phyloP scores from a whole-genome alignment of 2,329 filamentous ascomycete genomes.

The Monosporascus sp. region DNA sequence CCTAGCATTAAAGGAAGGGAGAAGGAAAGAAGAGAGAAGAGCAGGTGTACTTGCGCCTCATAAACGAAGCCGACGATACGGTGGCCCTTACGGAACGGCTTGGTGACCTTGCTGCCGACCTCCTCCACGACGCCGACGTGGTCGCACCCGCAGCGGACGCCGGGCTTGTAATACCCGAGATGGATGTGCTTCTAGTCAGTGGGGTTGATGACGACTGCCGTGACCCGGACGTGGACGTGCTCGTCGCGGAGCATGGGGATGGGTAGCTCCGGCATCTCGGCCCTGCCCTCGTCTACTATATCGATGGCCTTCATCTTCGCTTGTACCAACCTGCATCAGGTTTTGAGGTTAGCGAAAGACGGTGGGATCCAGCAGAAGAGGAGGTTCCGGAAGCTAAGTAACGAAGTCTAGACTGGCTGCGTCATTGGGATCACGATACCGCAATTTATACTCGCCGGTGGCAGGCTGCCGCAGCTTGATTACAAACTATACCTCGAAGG shows the following conservation, averaged over 20 bases:
- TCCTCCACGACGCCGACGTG: slow-evolving; percentile 42
- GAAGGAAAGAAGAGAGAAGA: neutral
- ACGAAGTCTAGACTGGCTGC: no score
- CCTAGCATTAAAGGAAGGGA: slow-evolving; percentile 1
- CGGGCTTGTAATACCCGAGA: slow-evolving; percentile 3
- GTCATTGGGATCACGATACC: no score
- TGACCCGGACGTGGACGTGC: slow-evolving; percentile 26
- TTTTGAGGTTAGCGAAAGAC: no score
- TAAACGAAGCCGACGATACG: slow-evolving; percentile 37
- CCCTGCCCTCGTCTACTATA: slow-evolving; percentile 11
- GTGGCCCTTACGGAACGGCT: slow-evolving; percentile 41
- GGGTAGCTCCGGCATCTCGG: slow-evolving; percentile 17
- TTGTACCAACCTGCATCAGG: no score
- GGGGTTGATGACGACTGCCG: slow-evolving; percentile 30
- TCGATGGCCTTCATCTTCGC: slow-evolving; percentile 14
- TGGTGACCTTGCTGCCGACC: slow-evolving; percentile 36
- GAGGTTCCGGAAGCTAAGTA: no score
- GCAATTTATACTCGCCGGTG: no score
- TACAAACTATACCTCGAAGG: no score
- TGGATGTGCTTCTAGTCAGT: slow-evolving; percentile 29
- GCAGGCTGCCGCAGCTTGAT: no score
- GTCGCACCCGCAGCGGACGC: slow-evolving; percentile 34
- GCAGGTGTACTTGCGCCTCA: slow-evolving; percentile 19
- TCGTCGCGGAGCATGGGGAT: slow-evolving; percentile 17
- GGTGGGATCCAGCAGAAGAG: no score